Evolutionary conservation across 495 filamentous ascomycete genomes (phyloP), one percentile per base, ranked within the genome.

Genomic region (Aspergillus egyptiacus): DNA sequence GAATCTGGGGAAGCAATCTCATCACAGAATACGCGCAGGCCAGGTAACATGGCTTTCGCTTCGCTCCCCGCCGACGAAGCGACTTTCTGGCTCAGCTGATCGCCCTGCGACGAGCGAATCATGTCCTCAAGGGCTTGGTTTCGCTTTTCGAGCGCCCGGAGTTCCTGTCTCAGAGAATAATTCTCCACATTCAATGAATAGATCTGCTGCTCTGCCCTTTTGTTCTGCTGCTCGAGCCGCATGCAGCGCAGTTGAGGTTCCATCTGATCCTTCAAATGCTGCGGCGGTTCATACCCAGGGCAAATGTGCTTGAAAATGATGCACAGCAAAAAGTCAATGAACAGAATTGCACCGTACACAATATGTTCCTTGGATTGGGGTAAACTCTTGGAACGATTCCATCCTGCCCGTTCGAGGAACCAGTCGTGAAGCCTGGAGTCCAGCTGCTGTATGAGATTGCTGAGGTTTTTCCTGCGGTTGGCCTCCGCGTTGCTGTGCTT

Each of bases 291-390:
- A 45, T 72, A 67, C 48, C 69, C 69, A 50, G 65, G 61, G 37
- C 63, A 60, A 44, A 72, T 63, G n/a, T 71, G 53, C 39, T 66
- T 58, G 13, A 69, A 53, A 28, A 74, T 72, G 33, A 74, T 66
- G 24, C 62, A 42, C 24, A 65, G 58, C 64, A 71, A 66, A 52
- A 71, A 72, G 46, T 74, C 71, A 30, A 74, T 65, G 2, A 72
- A 56, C 46, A 63, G 67, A 41, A 74, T 65, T 8, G 71, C 68
- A 7, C 62, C 71, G 54, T 74, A 68, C 11, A 72, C 66, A 17
- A 74, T 74, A 48, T 74, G 71, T 44, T 74, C 71, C 59, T 74
- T 74, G 22, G 71, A 74, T 28, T 72, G 65, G 1, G 67, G 63
- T 14, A 72, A 59, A 50, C 65, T 72, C 60, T 74, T 74, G 13